Evolutionary conservation across 371 early-diverging fungal genomes (phyloP).

Genomic region (Apophysomyces elegans): DNA sequence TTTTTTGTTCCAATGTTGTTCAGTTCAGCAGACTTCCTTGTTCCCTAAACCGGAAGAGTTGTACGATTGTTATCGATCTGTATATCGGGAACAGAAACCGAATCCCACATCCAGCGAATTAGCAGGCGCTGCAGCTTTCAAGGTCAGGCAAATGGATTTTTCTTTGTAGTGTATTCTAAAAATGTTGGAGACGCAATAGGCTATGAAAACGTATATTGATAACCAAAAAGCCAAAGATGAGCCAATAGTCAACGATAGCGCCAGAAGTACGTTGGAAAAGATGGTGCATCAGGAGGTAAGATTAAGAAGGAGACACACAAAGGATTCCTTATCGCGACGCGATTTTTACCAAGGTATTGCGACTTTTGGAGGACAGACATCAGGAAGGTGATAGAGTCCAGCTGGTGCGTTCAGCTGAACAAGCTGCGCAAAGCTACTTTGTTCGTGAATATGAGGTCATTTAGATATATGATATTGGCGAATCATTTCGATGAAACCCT

Average conservation of each 20-base stretch:
- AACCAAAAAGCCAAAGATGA: constrained; percentile 24
- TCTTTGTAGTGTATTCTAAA: not conserved
- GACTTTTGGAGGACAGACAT: not conserved
- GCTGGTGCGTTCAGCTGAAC: constrained; percentile 19
- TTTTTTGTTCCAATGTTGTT: not conserved
- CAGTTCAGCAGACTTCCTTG: constrained; percentile 31
- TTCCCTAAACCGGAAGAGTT: constrained; percentile 48
- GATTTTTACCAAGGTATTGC: constrained; percentile 4
- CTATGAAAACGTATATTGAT: constrained; percentile 38
- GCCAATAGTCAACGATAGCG: constrained; percentile 31
- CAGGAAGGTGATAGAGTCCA: constrained; percentile 1
- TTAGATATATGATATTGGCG: not conserved
- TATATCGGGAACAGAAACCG: constrained; percentile 34
- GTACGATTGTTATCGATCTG: constrained; percentile 42
- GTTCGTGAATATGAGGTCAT: constrained; percentile 29
- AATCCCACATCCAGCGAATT: constrained; percentile 39
- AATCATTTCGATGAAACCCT: too few relatives aligned
- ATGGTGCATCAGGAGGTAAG: constrained; percentile 34
- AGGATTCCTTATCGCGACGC: not conserved
- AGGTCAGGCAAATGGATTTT: constrained; percentile 24
- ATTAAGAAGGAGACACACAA: not conserved
- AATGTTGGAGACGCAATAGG: constrained; percentile 17
- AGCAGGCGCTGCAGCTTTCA: constrained; percentile 69
- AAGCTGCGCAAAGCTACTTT: constrained; percentile 28
- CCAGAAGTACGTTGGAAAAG: constrained; percentile 26